Conservation (phyloP, 495 filamentous ascomycete genomes). For the Penicillium herquei region DNA sequence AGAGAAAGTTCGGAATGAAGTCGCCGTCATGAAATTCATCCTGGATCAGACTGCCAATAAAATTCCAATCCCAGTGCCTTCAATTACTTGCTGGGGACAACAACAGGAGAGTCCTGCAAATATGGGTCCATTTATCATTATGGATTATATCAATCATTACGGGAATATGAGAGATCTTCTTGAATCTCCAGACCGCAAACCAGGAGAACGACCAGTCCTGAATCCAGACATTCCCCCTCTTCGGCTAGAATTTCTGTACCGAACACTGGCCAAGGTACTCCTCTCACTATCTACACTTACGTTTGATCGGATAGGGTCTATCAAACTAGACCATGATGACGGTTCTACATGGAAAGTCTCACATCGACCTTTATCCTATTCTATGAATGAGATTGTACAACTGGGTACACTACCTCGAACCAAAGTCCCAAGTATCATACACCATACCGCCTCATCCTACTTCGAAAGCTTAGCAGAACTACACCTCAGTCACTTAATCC, state of each 20-base stretch:
- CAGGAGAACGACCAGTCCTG: slow-evolving; percentile 5
- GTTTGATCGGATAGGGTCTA: slow-evolving; percentile 4
- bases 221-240: background rate
- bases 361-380: slow-evolving; percentile 7
- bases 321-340: background rate
- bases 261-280: slow-evolving; percentile 3
- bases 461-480: slow-evolving; percentile 34
- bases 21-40: slow-evolving; percentile 36
- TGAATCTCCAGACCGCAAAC: slow-evolving; percentile 1
- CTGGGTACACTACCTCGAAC: slow-evolving; percentile 8
- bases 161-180: slow-evolving; percentile 8
- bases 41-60: slow-evolving; percentile 20
- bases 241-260: slow-evolving; percentile 7
- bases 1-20: slow-evolving; percentile 39
- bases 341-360: slow-evolving; percentile 7
- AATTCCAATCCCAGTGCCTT: slow-evolving; percentile 32
- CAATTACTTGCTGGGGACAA: slow-evolving; percentile 35
- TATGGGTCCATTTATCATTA: slow-evolving; percentile 48
- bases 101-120: slow-evolving; percentile 25
- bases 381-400: slow-evolving; percentile 8
- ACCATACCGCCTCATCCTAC: slow-evolving; percentile 8
- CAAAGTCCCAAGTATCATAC: slow-evolving; percentile 1
- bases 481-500: slow-evolving; percentile 37
- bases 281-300: slow-evolving; percentile 1
- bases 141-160: slow-evolving; percentile 42